Conservation (phyloP, 441 rosid genomes). For the Erodium chrysanthum region DNA sequence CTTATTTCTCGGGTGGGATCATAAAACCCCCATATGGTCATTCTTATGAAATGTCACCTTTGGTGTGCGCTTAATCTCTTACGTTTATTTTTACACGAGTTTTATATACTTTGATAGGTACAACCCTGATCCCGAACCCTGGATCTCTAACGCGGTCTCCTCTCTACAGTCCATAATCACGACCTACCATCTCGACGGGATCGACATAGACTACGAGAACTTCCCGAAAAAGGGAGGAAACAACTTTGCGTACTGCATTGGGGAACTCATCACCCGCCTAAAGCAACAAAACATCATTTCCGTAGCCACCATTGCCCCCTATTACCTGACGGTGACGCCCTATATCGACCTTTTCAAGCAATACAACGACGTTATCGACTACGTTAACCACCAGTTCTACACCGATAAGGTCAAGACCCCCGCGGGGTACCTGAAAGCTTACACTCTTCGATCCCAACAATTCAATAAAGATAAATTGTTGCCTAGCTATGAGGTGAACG, state of each 20-base stretch:
- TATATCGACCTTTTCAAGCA: conserved; percentile 28
- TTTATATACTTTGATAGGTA: not conserved
- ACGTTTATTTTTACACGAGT: too few species aligned
- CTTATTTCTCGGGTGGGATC: too few species aligned
- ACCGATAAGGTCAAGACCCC: conserved; percentile 37
- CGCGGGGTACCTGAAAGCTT: conserved; percentile 25
- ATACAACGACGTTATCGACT: conserved; percentile 32
- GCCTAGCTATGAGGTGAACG: conserved; percentile 47
- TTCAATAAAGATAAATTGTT: conserved; percentile 31
- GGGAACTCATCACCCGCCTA: conserved; percentile 34
- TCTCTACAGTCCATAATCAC: conserved; percentile 28
- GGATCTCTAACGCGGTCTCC: conserved; percentile 41
- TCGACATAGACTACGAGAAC: conserved; percentile 45
- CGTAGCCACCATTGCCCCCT: conserved; percentile 40
- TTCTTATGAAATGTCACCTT: too few species aligned
- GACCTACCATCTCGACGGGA: conserved; percentile 41
- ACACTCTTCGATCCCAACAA: conserved; percentile 26
- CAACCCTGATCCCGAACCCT: conserved; percentile 25
- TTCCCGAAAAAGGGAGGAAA: conserved; percentile 22
- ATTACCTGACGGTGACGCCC: conserved; percentile 18
- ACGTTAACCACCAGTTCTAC: conserved; percentile 49
- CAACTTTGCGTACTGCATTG: conserved; percentile 36
- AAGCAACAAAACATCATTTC: conserved; percentile 33
- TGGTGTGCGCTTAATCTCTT: too few species aligned
- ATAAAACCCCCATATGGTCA: too few species aligned